Conservation (phyloP, 768 basidiomycete genomes). For the Russula brevipes region DNA sequence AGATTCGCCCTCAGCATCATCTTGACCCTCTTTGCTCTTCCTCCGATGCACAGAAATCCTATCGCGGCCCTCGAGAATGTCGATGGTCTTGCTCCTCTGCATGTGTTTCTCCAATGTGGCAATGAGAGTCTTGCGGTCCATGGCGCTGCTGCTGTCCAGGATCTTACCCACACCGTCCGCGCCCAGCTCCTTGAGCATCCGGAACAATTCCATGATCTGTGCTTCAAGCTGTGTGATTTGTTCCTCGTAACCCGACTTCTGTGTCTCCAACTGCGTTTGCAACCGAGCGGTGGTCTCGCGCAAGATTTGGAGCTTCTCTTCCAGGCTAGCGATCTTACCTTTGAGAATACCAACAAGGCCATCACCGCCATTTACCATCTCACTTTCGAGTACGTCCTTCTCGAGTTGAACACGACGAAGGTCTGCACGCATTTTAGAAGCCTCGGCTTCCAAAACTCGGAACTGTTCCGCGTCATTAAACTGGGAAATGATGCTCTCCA, state of each 20-base stretch:
- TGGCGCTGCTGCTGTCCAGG: slow-evolving; percentile 49
- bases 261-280: slow-evolving; percentile 69
- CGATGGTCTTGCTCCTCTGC: slow-evolving; percentile 78
- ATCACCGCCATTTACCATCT: slow-evolving; percentile 73
- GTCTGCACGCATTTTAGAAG: slow-evolving; percentile 57
- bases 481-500: slow-evolving; percentile 80
- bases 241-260: slow-evolving; percentile 78
- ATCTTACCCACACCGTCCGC: slow-evolving; percentile 65
- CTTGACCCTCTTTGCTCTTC: slow-evolving; percentile 33
- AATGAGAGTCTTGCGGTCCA: slow-evolving; percentile 80
- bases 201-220: slow-evolving; percentile 90
- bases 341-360: slow-evolving; percentile 84
- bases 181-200: slow-evolving; percentile 85
- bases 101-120: slow-evolving; percentile 75
- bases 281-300: slow-evolving; percentile 72
- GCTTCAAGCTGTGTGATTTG: slow-evolving; percentile 83
- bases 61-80: slow-evolving; percentile 73
- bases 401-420: slow-evolving; percentile 67
- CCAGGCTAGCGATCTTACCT: slow-evolving; percentile 56
- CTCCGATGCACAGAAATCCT: slow-evolving; percentile 29
- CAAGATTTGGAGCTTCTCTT: slow-evolving; percentile 73
- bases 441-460: slow-evolving; percentile 74
- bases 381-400: slow-evolving; percentile 77
- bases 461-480: slow-evolving; percentile 87
- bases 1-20: slow-evolving; percentile 39